Evolutionary conservation across 805 yeast species (phyloP).

Genomic region (Ogataea dorogensis): DNA sequence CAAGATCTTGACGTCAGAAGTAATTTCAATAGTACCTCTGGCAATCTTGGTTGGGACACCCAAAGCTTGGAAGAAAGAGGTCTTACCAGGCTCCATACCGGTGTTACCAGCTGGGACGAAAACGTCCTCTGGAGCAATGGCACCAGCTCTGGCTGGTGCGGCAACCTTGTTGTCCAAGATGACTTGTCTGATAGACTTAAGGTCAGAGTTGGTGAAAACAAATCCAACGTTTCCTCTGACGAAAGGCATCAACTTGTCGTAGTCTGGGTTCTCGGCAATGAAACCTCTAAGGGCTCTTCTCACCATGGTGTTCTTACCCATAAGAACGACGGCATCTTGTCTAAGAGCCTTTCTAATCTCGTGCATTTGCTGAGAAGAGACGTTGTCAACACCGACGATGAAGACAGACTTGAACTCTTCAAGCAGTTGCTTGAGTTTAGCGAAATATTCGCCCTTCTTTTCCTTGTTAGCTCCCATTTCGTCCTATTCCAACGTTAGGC

Average conservation of each 20-base stretch:
- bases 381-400: constrained; percentile 99
- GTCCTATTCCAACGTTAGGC: constrained; percentile 78
- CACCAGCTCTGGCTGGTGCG: constrained; percentile 99
- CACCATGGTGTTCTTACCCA: constrained; percentile 99
- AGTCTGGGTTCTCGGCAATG: constrained; percentile 91
- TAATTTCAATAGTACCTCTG: constrained; percentile 99
- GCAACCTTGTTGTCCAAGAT: constrained; percentile 93
- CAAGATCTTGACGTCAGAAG: constrained; percentile 94
- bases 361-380: constrained; percentile 99
- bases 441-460: constrained; percentile 93
- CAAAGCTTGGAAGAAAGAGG: constrained; percentile 99
- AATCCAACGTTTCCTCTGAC: constrained; percentile 99
- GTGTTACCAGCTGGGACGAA: constrained; percentile 99
- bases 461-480: constrained; percentile 99
- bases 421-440: constrained; percentile 90
- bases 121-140: constrained; percentile 96
- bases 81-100: constrained; percentile 99
- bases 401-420: constrained; percentile 97
- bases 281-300: constrained; percentile 99
- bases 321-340: constrained; percentile 90
- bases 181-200: constrained; percentile 87
- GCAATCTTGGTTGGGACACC: constrained; percentile 99
- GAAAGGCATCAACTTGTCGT: constrained; percentile 90
- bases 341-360: constrained; percentile 97
- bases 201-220: constrained; percentile 96